These are phyloP conservation scores for Castanospermum australe DNA, from an alignment of 306 rosid genomes.

Conservation along the genomic window DNA sequence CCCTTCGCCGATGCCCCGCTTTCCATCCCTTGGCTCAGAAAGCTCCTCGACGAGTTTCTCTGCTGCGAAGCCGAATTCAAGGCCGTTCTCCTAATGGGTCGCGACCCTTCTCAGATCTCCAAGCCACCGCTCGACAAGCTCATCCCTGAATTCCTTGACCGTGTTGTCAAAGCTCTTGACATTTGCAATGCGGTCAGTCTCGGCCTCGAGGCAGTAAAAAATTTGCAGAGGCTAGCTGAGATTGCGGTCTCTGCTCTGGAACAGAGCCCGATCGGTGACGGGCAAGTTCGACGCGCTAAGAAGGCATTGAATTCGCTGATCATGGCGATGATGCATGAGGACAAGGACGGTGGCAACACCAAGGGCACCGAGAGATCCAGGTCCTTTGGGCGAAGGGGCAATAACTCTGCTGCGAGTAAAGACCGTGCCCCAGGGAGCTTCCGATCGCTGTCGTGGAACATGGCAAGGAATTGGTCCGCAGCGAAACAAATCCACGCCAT, in stretches of 20 bases:
- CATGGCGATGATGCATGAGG: slow-evolving; percentile 59
- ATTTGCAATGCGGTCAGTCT: slow-evolving; percentile 78
- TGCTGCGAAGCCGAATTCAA: slow-evolving; percentile 96
- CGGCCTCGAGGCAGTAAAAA: slow-evolving; percentile 71
- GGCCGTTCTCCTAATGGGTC: slow-evolving; percentile 71
- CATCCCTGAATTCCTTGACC: slow-evolving; percentile 74
- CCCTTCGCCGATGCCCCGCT: slow-evolving; percentile 41
- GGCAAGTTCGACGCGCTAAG: slow-evolving; percentile 85
- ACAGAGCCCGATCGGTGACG: slow-evolving; percentile 73
- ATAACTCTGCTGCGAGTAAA: slow-evolving; percentile 6
- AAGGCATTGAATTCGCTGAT: slow-evolving; percentile 64
- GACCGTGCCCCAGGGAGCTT: slow-evolving; percentile 41
- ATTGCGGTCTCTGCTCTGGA: slow-evolving; percentile 68
- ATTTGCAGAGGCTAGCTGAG: slow-evolving; percentile 75
- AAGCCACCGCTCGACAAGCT: slow-evolving; percentile 84
- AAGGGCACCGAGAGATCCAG: slow-evolving; percentile 69
- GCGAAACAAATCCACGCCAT: slow-evolving; percentile 86
- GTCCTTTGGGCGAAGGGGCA: slow-evolving; percentile 71
- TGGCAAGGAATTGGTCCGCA: slow-evolving; percentile 87
- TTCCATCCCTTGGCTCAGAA: slow-evolving; percentile 73
- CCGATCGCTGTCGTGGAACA: slow-evolving; percentile 57
- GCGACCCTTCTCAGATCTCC: slow-evolving; percentile 63
- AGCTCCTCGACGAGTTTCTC: slow-evolving; percentile 72
- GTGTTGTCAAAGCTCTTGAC: slow-evolving; percentile 74
- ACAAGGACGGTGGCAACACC: slow-evolving; percentile 41